A percentile compares a stretch with the other conserved stretches of the same genome.
These are phyloP conservation scores for Aspergillus spinulosporus DNA, from an alignment of 2,329 filamentous ascomycete genomes.

Conservation along the genomic window DNA sequence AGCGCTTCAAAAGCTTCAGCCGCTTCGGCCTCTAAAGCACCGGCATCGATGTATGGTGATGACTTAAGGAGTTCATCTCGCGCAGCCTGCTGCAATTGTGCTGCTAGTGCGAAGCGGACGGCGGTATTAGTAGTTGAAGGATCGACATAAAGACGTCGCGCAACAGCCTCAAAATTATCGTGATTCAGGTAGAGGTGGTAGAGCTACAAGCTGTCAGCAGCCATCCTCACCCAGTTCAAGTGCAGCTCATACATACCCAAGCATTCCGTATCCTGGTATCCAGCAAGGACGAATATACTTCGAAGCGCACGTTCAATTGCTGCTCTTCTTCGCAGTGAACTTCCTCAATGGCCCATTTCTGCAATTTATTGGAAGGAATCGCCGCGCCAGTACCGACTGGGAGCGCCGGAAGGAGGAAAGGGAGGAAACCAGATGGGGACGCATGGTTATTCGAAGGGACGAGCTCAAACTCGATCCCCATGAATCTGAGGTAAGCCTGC, in stretches of 20 bases:
- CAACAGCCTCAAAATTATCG: constrained; percentile 64
- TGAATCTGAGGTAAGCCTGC: constrained; percentile 80
- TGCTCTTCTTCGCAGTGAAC: constrained; percentile 50
- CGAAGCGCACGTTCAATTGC: constrained; percentile 58
- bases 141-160: constrained; percentile 69
- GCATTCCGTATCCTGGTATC: constrained; percentile 77
- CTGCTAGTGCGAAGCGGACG: constrained; percentile 63
- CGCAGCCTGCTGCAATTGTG: constrained; percentile 72
- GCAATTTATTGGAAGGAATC: constrained; percentile 65
- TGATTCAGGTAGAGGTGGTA: constrained; percentile 77
- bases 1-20: constrained; percentile 64
- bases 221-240: neutral
- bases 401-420: constrained; percentile 71
- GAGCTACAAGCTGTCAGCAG: constrained; percentile 52
- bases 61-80: constrained; percentile 69
- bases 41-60: constrained; percentile 54
- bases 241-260: constrained; percentile 61
- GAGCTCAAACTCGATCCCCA: constrained; percentile 65
- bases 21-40: constrained; percentile 61
- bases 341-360: constrained; percentile 65
- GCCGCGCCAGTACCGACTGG: constrained; percentile 45
- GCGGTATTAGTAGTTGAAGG: constrained; percentile 60
- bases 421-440: constrained; percentile 82
- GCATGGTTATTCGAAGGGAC: constrained; percentile 86
- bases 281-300: constrained; percentile 76